Conservation (phyloP, 2,329 filamentous ascomycete genomes). For the Colletotrichum shisoi region DNA sequence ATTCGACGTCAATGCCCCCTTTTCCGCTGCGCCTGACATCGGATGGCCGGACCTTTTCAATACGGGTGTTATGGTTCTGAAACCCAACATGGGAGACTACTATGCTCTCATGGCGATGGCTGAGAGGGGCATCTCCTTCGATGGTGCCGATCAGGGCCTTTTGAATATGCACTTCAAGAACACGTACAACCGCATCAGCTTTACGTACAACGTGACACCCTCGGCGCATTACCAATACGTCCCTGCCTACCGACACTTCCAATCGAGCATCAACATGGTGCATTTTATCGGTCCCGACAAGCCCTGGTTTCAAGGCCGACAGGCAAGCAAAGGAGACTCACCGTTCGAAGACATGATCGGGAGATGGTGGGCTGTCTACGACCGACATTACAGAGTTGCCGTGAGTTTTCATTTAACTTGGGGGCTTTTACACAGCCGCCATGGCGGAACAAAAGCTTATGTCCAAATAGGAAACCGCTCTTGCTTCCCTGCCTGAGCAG, state of each 20-base stretch:
- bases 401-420: constrained; percentile 49
- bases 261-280: constrained; percentile 85
- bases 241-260: constrained; percentile 91
- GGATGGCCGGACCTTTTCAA: constrained; percentile 99
- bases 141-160: constrained; percentile 94
- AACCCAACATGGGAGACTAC: constrained; percentile 86
- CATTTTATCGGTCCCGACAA: constrained; percentile 95
- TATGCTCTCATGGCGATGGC: constrained; percentile 85
- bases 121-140: constrained; percentile 87
- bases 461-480: constrained; percentile 16
- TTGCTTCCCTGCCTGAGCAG: constrained; percentile 9
- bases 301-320: constrained; percentile 78
- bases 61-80: constrained; percentile 93
- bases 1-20: constrained; percentile 69
- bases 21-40: constrained; percentile 85
- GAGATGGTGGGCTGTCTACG: constrained; percentile 94
- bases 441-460: constrained; percentile 6
- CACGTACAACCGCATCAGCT: constrained; percentile 86
- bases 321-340: constrained; percentile 61
- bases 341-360: constrained; percentile 85
- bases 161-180: constrained; percentile 92
- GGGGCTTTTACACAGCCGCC: not conserved
- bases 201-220: constrained; percentile 96
- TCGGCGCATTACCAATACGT: constrained; percentile 97
- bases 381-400: constrained; percentile 75